Evolutionary conservation across 768 basidiomycete species (phyloP).

Genomic region (Tricholoma matsutake): DNA sequence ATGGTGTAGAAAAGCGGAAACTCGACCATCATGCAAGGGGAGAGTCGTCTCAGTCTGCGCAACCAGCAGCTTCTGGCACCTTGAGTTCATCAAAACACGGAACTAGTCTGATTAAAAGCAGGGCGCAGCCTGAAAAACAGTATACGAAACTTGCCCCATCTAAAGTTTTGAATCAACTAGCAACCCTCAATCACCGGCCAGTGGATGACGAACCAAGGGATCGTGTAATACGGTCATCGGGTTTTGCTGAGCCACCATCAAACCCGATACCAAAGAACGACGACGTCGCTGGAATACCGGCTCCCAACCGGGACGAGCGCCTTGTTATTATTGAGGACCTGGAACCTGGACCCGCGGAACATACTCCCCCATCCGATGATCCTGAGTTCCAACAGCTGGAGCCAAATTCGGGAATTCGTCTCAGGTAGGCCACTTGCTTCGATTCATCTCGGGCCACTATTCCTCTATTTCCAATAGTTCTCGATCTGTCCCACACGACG

Average conservation of each 20-base stretch:
- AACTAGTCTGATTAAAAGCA: background rate
- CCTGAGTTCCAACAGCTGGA: constrained; percentile 77
- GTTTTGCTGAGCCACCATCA: constrained; percentile 36
- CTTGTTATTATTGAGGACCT: constrained; percentile 77
- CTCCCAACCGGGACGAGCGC: constrained; percentile 49
- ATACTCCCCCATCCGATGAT: constrained; percentile 68
- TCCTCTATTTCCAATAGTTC: constrained; percentile 44
- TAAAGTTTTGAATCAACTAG: constrained; percentile 49
- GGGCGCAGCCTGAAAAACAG: constrained; percentile 6
- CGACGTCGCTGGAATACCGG: constrained; percentile 2
- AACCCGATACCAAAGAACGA: background rate
- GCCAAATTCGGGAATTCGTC: constrained; percentile 86
- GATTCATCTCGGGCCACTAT: background rate
- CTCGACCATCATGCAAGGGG: constrained; percentile 19
- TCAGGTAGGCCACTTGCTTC: constrained; percentile 56
- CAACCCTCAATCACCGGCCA: constrained; percentile 29
- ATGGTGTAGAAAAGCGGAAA: constrained; percentile 40
- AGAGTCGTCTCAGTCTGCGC: constrained; percentile 1
- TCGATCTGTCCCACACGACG: constrained; percentile 69
- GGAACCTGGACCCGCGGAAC: constrained; percentile 72
- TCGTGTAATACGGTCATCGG: constrained; percentile 25
- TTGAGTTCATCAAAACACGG: constrained; percentile 4
- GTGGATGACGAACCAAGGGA: constrained; percentile 9
- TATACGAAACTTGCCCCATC: constrained; percentile 45
- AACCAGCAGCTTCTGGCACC: background rate